phyloP scores from a whole-genome alignment of 805 yeast genomes.

The Candida odintsovae region DNA sequence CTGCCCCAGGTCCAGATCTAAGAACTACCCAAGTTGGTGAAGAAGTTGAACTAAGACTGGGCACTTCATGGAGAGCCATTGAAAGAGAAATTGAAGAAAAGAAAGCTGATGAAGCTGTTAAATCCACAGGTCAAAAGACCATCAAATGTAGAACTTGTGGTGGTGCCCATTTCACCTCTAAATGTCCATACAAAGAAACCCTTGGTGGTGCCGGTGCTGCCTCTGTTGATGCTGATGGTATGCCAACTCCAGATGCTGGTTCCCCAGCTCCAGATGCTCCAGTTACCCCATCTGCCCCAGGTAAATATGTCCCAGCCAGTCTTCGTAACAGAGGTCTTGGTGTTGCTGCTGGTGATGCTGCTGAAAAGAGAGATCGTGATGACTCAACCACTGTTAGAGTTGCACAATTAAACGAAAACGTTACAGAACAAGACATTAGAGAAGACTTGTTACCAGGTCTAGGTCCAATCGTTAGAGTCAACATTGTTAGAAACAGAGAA shows the following conservation, averaged over 20 bases:
- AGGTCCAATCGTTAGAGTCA: constrained; percentile 68
- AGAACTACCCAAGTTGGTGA: constrained; percentile 89
- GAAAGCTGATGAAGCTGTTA: constrained; percentile 41
- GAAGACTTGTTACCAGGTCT: constrained; percentile 60
- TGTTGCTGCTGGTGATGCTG: constrained; percentile 28
- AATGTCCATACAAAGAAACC: constrained; percentile 94
- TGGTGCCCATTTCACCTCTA: constrained; percentile 87
- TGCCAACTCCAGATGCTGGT: constrained; percentile 54
- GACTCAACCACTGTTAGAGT: constrained; percentile 85
- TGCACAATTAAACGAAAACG: constrained; percentile 82
- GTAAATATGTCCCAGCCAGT: constrained; percentile 61
- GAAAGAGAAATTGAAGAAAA: constrained; percentile 65
- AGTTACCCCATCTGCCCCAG: constrained; percentile 34
- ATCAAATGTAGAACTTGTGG: constrained; percentile 85
- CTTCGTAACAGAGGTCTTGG: constrained; percentile 38
- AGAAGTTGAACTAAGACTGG: constrained; percentile 67
- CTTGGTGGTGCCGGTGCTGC: constrained; percentile 49
- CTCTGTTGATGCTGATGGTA: constrained; percentile 27
- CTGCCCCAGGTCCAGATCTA: constrained; percentile 81
- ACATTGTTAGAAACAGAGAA: constrained; percentile 83
- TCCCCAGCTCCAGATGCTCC: constrained; percentile 40
- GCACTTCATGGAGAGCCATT: constrained; percentile 70
- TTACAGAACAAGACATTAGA: constrained; percentile 76
- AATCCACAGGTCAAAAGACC: constrained; percentile 40
- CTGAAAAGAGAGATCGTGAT: constrained; percentile 58